Evolutionary conservation across 805 yeast species (phyloP), one percentile per base, ranked within the genome.

Genomic region (Debaryomyces maramus): DNA sequence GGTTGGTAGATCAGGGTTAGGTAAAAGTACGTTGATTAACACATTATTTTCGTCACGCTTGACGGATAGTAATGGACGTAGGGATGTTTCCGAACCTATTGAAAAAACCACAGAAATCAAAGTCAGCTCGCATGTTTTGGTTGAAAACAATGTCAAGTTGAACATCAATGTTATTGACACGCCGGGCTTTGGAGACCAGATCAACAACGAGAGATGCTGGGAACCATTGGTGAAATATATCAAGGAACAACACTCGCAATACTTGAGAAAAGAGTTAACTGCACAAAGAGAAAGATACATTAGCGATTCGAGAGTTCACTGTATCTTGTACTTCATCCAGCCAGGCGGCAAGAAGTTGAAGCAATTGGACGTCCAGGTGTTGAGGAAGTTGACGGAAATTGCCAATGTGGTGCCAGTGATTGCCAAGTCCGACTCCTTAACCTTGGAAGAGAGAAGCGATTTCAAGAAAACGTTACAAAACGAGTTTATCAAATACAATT

Each of bases 181-280:
- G 3, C 98, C 98, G 15, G 98, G 98, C 11, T 93, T 88, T 72
- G 98, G 97, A 28, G 99, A 93, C 72, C 96, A 87, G 67, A 85
- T 93, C 51, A 87, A 89, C 70, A 90, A 90, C 65, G 95, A 87
- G 55, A 86, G 85, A 65, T 89, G 95, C 66, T 91, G 97, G 97
- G 98, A 90, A 54, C 97, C 97, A 38, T 82, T 90, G 47, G 83
- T 90, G 49, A 88, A 88, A 66, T 90, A 89, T 67, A 88, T 90
- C 61, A 90, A 90, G 68, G 97, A 90, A 65, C 97, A 90, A 67
- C 95, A 90, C 63, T 85, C 95, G 31, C 83, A 83, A 55, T 90
- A 86, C 63, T 75, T 90, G 59, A 84, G 97, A 69, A 87, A 85
- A 63, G 98, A 90, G 67, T 81, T 91, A 61, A 91, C 96, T 14